Conservation (phyloP, 2,329 filamentous ascomycete species). For the Venturia pyrina region DNA sequence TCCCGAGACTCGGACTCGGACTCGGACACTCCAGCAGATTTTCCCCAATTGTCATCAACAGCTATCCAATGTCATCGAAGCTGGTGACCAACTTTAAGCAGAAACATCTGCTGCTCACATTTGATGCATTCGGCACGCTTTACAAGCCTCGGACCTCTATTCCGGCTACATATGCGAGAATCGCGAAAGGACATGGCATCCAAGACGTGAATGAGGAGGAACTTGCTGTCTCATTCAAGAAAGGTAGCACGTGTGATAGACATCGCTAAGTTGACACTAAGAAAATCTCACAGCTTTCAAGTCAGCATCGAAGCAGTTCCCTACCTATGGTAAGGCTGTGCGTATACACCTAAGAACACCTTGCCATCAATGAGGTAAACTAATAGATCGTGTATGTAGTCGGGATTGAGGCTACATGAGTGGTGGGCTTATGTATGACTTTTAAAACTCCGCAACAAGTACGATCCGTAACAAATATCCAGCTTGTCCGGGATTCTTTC, state of each 20-base stretch:
- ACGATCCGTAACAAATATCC: not conserved
- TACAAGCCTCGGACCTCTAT: slow-evolving; percentile 44
- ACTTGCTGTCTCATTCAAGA: slow-evolving; percentile 30
- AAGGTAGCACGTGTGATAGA: slow-evolving; percentile 20
- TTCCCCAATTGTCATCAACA: not conserved
- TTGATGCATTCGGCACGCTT: slow-evolving; percentile 58
- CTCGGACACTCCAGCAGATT: not conserved
- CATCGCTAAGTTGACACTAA: not conserved
- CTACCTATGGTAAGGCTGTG: slow-evolving; percentile 50
- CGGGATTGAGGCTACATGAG: not conserved
- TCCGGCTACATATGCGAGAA: slow-evolving; percentile 42
- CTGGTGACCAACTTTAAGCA: not conserved
- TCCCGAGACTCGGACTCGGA: not conserved
- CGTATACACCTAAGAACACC: slow-evolving; percentile 15
- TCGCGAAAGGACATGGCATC: slow-evolving; percentile 43
- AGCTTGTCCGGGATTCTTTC: slow-evolving; percentile 49
- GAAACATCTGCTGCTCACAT: slow-evolving; percentile 41
- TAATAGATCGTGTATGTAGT: not conserved
- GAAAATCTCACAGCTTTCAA: slow-evolving; percentile 34
- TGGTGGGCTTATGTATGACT: not conserved
- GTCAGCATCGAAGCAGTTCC: slow-evolving; percentile 35
- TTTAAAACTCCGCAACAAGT: not conserved
- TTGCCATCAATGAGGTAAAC: not conserved
- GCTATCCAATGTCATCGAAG: not conserved
- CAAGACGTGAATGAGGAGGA: slow-evolving; percentile 31